Evolutionary conservation across 2,329 filamentous ascomycete species (phyloP).

Genomic region (Myriosclerotinia curreyana): DNA sequence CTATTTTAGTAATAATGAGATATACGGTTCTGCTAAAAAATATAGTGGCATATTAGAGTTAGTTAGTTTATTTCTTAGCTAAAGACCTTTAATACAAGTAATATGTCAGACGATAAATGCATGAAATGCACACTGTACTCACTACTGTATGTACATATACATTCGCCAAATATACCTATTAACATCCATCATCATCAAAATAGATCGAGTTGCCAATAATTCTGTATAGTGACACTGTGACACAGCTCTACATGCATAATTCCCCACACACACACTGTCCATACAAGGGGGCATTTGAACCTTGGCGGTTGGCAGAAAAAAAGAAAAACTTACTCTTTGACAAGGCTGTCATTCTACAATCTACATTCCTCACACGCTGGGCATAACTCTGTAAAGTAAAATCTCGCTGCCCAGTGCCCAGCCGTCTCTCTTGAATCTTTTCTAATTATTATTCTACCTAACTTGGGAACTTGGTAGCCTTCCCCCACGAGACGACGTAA

Average conservation of each 20-base stretch:
- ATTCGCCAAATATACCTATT: conserved; percentile 6
- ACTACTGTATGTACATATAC: neutral
- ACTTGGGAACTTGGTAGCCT: neutral
- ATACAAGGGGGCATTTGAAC: neutral
- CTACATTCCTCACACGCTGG: neutral
- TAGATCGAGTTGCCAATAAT: conserved; percentile 7
- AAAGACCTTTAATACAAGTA: neutral
- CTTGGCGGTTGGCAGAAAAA: neutral
- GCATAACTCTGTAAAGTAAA: too few species aligned
- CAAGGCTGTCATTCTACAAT: conserved; percentile 9
- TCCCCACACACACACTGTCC: conserved; percentile 6
- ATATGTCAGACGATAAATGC: conserved; percentile 12
- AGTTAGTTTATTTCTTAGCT: too few species aligned
- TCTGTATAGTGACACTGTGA: conserved; percentile 15
- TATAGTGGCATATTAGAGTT: too few species aligned
- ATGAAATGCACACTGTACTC: neutral
- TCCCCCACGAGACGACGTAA: neutral
- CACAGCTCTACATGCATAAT: conserved; percentile 17
- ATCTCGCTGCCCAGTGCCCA: too few species aligned
- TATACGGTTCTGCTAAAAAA: too few species aligned
- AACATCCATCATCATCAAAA: neutral
- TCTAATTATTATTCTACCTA: too few species aligned
- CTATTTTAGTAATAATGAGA: too few species aligned
- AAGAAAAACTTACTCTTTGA: neutral
- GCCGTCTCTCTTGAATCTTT: neutral